Conservation (phyloP, 2,329 filamentous ascomycete genomes). For the Colletotrichum acutatum region DNA sequence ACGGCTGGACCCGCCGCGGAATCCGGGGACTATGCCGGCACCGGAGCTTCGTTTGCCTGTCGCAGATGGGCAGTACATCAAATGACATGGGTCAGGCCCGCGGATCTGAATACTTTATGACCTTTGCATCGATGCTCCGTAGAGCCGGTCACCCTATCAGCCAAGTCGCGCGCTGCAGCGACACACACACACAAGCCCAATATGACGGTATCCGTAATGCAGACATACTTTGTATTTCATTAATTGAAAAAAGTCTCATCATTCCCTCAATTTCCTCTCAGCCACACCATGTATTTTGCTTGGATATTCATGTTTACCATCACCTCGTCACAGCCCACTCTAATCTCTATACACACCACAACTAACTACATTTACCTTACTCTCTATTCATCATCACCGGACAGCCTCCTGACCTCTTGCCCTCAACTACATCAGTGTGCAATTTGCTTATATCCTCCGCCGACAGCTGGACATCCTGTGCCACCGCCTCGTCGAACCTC, state of each 20-base stretch:
- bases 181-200: no score
- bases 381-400: conserved; percentile 33
- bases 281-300: background rate
- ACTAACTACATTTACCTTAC: background rate
- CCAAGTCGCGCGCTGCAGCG: background rate
- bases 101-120: background rate
- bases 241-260: background rate
- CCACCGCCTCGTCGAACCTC: conserved; percentile 17
- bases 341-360: background rate
- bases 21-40: background rate
- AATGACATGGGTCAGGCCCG: background rate
- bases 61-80: background rate
- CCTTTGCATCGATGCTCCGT: background rate
- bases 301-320: background rate
- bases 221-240: no score
- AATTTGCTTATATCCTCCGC: conserved; percentile 12
- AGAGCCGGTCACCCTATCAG: background rate
- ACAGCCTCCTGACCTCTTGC: conserved; percentile 1
- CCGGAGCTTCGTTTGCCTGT: background rate
- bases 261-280: background rate
- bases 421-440: background rate
- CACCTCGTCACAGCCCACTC: no score
- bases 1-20: background rate
- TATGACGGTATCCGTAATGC: no score
- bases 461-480: conserved; percentile 5